Percentiles rank a stretch among this genome's conserved stretches.
Conservation (phyloP, 2,329 filamentous ascomycete species). For the Colletotrichum magnum region DNA sequence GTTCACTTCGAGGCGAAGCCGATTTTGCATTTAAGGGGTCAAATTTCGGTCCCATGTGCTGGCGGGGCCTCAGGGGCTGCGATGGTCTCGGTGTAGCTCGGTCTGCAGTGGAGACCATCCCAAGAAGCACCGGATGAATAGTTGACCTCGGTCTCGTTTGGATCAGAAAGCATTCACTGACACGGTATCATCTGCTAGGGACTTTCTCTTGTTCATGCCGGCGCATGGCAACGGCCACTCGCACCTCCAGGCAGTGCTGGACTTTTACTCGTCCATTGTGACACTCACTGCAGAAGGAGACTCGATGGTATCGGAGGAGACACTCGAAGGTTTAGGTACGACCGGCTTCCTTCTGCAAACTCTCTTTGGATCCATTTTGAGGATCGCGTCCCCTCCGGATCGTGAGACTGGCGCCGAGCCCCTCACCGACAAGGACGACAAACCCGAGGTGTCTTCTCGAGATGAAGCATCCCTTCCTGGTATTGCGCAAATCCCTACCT, state of each 20-base stretch:
- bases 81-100: constrained; percentile 17
- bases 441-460: constrained; percentile 23
- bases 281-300: constrained; percentile 95
- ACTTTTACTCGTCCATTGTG: constrained; percentile 91
- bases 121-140: neutral
- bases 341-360: constrained; percentile 77
- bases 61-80: constrained; percentile 22
- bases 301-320: constrained; percentile 91
- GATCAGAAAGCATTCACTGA: constrained; percentile 20
- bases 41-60: constrained; percentile 3
- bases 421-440: constrained; percentile 24
- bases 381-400: constrained; percentile 70
- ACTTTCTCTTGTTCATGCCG: constrained; percentile 94
- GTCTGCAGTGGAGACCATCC: neutral
- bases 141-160: neutral
- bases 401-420: constrained; percentile 44
- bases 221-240: constrained; percentile 69
- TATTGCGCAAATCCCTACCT: constrained; percentile 33
- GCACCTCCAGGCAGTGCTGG: constrained; percentile 85
- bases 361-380: constrained; percentile 83
- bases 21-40: neutral
- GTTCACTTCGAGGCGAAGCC: neutral
- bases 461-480: constrained; percentile 29
- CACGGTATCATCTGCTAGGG: constrained; percentile 62
- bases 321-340: constrained; percentile 95